Evolutionary conservation across 148 eudicot species (phyloP).

Genomic region (Linanthus parryae): DNA sequence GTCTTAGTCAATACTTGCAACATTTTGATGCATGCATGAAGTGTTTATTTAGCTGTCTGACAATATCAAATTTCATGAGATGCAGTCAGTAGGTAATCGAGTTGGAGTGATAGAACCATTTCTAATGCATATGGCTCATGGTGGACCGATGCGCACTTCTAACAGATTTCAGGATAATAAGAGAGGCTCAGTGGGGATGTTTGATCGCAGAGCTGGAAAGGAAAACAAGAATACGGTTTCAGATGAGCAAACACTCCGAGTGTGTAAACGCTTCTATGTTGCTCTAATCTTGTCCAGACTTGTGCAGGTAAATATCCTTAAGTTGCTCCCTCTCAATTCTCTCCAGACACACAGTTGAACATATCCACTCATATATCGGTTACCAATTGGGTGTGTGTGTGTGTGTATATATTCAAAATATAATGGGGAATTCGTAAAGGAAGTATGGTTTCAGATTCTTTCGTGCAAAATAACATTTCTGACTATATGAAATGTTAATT

Average conservation of each 20-base stretch:
- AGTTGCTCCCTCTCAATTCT: too few relatives aligned
- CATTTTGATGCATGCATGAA: too few relatives aligned
- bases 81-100: constrained; percentile 96
- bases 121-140: constrained; percentile 98
- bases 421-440: too few relatives aligned
- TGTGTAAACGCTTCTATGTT: constrained; percentile 85
- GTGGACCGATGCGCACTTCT: constrained; percentile 58
- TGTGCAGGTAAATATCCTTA: constrained; percentile 63
- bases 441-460: too few relatives aligned
- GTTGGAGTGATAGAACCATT: constrained; percentile 95
- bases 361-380: too few relatives aligned
- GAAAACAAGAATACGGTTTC: constrained; percentile 44
- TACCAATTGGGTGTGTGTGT: too few relatives aligned
- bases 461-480: too few relatives aligned
- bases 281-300: constrained; percentile 90
- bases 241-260: constrained; percentile 82
- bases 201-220: constrained; percentile 39
- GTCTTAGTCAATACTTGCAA: too few relatives aligned
- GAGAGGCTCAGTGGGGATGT: constrained; percentile 43
- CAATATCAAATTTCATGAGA: constrained; percentile 4
- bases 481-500: too few relatives aligned
- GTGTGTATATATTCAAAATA: too few relatives aligned
- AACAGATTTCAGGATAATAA: constrained; percentile 40
- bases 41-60: too few relatives aligned
- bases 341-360: too few relatives aligned